These are phyloP conservation scores for Wallacemonas sp. DNA, from an alignment of 208 protist species.

Conservation along the genomic window DNA sequence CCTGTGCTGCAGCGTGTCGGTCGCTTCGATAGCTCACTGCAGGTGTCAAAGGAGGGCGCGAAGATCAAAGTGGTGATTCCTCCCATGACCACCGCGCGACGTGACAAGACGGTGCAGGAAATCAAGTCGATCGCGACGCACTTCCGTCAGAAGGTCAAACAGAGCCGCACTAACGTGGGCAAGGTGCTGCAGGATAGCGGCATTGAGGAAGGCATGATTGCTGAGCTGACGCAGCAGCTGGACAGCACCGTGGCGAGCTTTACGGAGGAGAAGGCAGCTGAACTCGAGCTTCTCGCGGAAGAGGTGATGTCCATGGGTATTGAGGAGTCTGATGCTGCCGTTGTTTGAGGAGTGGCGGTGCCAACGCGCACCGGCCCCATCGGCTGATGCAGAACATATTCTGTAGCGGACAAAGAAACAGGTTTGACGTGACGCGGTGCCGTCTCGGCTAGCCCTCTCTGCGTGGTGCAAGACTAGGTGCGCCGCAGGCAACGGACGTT, in stretches of 20 bases:
- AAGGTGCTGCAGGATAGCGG: constrained; percentile 67
- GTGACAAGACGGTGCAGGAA: constrained; percentile 59
- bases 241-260: constrained; percentile 59
- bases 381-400: background rate
- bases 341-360: background rate
- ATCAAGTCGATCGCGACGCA: constrained; percentile 37
- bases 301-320: constrained; percentile 86
- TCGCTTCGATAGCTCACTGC: constrained; percentile 71
- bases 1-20: constrained; percentile 66
- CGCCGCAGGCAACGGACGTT: too few relatives aligned
- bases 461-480: too few relatives aligned
- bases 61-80: constrained; percentile 70
- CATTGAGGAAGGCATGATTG: constrained; percentile 54
- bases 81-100: constrained; percentile 68
- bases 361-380: background rate
- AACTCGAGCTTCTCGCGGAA: constrained; percentile 66
- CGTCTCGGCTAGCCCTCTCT: too few relatives aligned
- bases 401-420: background rate
- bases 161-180: constrained; percentile 46
- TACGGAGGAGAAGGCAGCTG: constrained; percentile 67
- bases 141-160: constrained; percentile 63
- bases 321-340: constrained; percentile 60
- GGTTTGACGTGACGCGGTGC: background rate
- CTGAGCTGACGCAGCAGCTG: constrained; percentile 54
- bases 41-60: constrained; percentile 66